Evolutionary conservation across 2,329 filamentous ascomycete genomes (phyloP), one percentile per base, ranked within the genome.

Genomic region (Whalleya microplaca): DNA sequence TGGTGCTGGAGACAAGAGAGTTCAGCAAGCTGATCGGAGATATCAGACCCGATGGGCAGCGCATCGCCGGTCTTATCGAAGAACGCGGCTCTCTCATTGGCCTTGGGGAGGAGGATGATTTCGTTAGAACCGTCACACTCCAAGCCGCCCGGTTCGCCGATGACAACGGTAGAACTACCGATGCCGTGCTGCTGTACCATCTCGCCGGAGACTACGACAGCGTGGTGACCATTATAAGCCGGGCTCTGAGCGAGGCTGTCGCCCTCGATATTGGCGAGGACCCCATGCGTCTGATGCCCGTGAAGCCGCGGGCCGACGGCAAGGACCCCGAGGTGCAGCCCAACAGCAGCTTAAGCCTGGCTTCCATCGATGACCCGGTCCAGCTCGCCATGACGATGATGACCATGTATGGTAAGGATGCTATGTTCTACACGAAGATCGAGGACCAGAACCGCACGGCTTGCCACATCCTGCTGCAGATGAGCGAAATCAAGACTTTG

Each of bases 1-100:
- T 98, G 53, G 92, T 97, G 21, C 82, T 99, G n/a, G 95, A 99
- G 76, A 96, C 93, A 19, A 87, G 94, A 64, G 95, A 99, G 71
- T 99, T 98, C 74, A 94, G 93, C 69, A 90, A 92, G 69, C 80
- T 99, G 14, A 86, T 99, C 47, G 95, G 96, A 51, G 96, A 99
- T 71, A 92, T 99, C 66, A 85, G 87, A 57, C 85, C 86, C 1
- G 92, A 98, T 70, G 95, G 95, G 20, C 88, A 86, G 59, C 88
- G 93, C 56, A 91, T 96, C 64, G 86, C 85, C 55, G 95, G 95
- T 49, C 85, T 92, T 21, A 93, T 99, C 61, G 93, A 98, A 74
- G 85, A 92, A 68, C 90, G 94, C 40, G 86, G 92, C 42, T 80
- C 83, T 27, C 81, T 99, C 53, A 94, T 99, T 69, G 89, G 88